Base-by-base conservation (phyloP, 164 flowering plant species). In the Chimonanthus salicifolius region DNA sequence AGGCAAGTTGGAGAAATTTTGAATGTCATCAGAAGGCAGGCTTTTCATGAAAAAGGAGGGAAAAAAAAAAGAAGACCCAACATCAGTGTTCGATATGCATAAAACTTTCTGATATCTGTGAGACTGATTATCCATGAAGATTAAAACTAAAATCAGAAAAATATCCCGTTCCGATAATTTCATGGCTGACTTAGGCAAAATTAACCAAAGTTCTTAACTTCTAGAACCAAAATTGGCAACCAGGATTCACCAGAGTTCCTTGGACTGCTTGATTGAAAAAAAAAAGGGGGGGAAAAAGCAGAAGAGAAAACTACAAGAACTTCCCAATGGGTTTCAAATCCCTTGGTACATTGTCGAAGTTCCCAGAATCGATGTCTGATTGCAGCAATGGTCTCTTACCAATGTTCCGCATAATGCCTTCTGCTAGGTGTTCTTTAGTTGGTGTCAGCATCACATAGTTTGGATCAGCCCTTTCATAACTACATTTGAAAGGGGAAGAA, bases 371-470 rank as follows among this genome's bases (percentile, higher is more conserved):
- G 47, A 90, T 66, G 63, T 92, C 89, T 0, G 97, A 87, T 71
- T 91, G 89, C 5, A 88, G 83, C 89, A 92, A 73, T 3, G 97
- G 92, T 63, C 90, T 82, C 71, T 80, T 76, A 69, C 97, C 97
- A n/a, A 69, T 75, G 75, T 87, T 84, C 90, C 87, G 86, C 3
- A 72, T 80, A 15, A 85, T 82, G 74, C 94, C 90, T 75, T 90
- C 91, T 7, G 97, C 97, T 20, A 90, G 82, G 76, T 94, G 98
- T 84, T 90, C 98, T 80, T 89, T 94, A 84, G 63, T 92, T 46
- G 98, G 96, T 15, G 97, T 94, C 83, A 94, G 79, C 98, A 92
- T 90, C 7, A 92, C 88, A 75, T 85, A 94, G 76, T 94, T 94
- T 60, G 97, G 96, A 81, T 92, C 97, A 54, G 98, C 97, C 84